Evolutionary conservation across 768 basidiomycete genomes (phyloP).

Genomic region (Crassisporium funariophilum): DNA sequence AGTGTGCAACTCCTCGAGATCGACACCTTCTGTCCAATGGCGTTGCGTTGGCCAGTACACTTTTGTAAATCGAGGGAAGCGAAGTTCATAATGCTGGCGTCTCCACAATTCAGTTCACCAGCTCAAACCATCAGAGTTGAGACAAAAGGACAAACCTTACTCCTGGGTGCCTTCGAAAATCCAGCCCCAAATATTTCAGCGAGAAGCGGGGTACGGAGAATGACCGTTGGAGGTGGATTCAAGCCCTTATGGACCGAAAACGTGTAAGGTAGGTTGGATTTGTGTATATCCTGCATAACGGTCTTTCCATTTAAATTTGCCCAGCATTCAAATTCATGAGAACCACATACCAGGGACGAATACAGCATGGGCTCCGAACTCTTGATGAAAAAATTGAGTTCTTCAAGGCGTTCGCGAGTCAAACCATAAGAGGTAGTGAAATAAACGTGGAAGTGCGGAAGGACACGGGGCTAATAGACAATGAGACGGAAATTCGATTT

Average conservation of each 20-base stretch:
- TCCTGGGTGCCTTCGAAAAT: slow-evolving; percentile 67
- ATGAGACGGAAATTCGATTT: slow-evolving; percentile 15
- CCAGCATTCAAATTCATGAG: neutral
- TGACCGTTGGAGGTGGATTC: slow-evolving; percentile 48
- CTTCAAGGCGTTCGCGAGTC: slow-evolving; percentile 65
- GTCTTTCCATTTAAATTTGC: neutral
- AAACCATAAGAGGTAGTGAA: slow-evolving; percentile 82
- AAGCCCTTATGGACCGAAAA: slow-evolving; percentile 52
- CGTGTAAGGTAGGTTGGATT: slow-evolving; percentile 50
- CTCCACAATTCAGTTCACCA: too few species aligned
- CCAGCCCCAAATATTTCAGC: slow-evolving; percentile 82
- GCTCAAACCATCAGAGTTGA: slow-evolving; percentile 5
- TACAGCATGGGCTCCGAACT: slow-evolving; percentile 41
- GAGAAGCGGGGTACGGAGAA: slow-evolving; percentile 65
- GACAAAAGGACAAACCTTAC: slow-evolving; percentile 45
- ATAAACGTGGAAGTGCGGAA: slow-evolving; percentile 70
- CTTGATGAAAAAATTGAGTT: slow-evolving; percentile 68
- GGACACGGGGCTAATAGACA: slow-evolving; percentile 35
- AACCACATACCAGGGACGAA: slow-evolving; percentile 14
- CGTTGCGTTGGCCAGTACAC: slow-evolving; percentile 63
- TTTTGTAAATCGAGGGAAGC: slow-evolving; percentile 82
- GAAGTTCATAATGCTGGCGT: slow-evolving; percentile 74
- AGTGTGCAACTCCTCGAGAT: slow-evolving; percentile 50
- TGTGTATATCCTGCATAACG: slow-evolving; percentile 13
- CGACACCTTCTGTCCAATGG: slow-evolving; percentile 58